Base-by-base conservation (phyloP, 768 basidiomycete genomes). In the Boletus vermiculosoides region DNA sequence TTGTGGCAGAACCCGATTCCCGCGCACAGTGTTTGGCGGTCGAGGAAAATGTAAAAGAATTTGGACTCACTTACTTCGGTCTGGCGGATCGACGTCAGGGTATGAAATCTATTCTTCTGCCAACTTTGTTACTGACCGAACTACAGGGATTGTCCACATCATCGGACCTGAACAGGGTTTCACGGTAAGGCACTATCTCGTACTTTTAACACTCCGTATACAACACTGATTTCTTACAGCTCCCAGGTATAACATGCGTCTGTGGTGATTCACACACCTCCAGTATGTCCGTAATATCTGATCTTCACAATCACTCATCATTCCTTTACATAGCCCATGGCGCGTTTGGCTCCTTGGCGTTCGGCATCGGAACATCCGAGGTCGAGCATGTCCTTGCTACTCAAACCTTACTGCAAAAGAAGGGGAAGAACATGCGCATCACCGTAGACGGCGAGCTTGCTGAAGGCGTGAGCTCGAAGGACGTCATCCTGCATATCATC, bases 91-190 rank as follows among this genome's bases (percentile, higher is more conserved):
- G 88, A 54, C 83, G 93, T 58, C 92, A 95, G 77, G 92, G 92
- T 86, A 64, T 60, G 73, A 31, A 12, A n/a, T 28, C 20, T 48
- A 11, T 12, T 11, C 15, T 25, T 40, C 28, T 16, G 6, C 42
- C 48, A 25, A 40, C 40, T 56, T 57, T 25, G 46, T 45, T 40
- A 30, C 65, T 73, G 44, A 73, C 50, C 40, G 16, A 46, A 42
- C n/a, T 52, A 31, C 59, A 90, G 88, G 86, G 56, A 92, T 90
- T 60, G 88, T 92, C 8, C 91, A 95, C 73, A 80, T 95, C 60
- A 95, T 95, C 67, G 93, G 92, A 45, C 93, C 93, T 49, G 93
- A 95, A 69, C 93, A 95, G 77, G 93, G 93, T 39, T 95, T 95
- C 70, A 94, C 93, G 45, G 86, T 85, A 67, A 52, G 80, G 65